Conservation (phyloP, 2,329 filamentous ascomycete genomes). For the Colletotrichum sp. region DNA sequence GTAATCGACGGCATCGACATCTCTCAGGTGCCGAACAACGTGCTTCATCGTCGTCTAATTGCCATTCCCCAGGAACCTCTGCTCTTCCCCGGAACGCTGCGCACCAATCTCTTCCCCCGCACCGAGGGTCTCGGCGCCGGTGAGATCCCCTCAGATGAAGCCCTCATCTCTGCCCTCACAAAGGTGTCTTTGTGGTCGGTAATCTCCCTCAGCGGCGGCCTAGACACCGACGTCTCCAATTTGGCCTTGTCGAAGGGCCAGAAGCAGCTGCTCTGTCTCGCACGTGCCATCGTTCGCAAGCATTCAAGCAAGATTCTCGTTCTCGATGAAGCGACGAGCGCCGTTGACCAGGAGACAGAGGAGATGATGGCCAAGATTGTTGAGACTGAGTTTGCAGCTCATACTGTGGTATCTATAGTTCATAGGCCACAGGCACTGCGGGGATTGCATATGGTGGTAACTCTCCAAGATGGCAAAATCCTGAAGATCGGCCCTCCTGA, state of each 20-base stretch:
- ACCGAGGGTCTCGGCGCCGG: not conserved
- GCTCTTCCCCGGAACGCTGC: not conserved
- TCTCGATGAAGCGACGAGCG: conserved; percentile 73
- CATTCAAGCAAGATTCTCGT: conserved; percentile 55
- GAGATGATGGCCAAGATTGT: conserved; percentile 20
- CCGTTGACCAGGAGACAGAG: conserved; percentile 46
- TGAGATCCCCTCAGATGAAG: conserved; percentile 11
- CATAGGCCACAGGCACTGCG: conserved; percentile 26
- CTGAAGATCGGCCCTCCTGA: not conserved
- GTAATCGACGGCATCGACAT: conserved; percentile 33
- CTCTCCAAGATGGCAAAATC: conserved; percentile 1
- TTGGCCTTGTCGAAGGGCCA: conserved; percentile 25
- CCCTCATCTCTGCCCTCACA: conserved; percentile 14
- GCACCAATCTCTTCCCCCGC: not conserved
- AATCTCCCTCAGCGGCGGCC: conserved; percentile 11
- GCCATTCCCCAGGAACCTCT: conserved; percentile 33
- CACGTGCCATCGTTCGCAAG: conserved; percentile 20
- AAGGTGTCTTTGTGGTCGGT: conserved; percentile 23
- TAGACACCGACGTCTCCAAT: conserved; percentile 20
- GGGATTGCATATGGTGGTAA: not conserved
- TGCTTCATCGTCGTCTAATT: conserved; percentile 33
- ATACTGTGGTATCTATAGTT: conserved; percentile 29
- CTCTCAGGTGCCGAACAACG: conserved; percentile 21
- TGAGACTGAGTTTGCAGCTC: conserved; percentile 23
- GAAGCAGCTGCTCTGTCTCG: conserved; percentile 28